Conservation (phyloP, 2,329 filamentous ascomycete genomes). For the Xylaria hypoxylon region DNA sequence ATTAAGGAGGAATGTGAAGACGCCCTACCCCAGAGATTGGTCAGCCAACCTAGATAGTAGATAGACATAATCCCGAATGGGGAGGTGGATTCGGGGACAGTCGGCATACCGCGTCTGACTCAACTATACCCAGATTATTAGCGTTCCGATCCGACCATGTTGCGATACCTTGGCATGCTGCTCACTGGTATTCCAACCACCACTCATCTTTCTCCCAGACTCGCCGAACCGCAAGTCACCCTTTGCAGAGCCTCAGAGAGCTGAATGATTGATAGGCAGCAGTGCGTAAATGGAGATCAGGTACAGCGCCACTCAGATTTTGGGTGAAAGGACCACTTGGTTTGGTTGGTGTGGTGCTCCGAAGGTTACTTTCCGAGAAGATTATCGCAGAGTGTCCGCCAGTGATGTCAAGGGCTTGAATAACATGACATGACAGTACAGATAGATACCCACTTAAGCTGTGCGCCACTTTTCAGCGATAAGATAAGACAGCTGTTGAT, state of each 20-base stretch:
- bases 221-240: slow-evolving; percentile 41
- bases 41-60: slow-evolving; percentile 45
- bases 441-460: slow-evolving; percentile 26
- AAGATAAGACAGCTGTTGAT: slow-evolving; percentile 37
- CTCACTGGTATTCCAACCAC: slow-evolving; percentile 91
- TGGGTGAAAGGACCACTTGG: background rate
- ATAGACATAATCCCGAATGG: slow-evolving; percentile 1
- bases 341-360: background rate
- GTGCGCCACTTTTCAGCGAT: slow-evolving; percentile 24
- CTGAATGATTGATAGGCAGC: slow-evolving; percentile 7
- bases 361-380: background rate
- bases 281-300: slow-evolving; percentile 17
- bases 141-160: slow-evolving; percentile 27
- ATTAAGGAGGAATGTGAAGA: slow-evolving; percentile 97
- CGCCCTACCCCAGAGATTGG: slow-evolving; percentile 69
- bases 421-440: no score
- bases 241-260: slow-evolving; percentile 14
- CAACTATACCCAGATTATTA: slow-evolving; percentile 64
- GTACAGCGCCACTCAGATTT: background rate
- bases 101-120: slow-evolving; percentile 86
- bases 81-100: slow-evolving; percentile 4
- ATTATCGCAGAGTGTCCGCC: slow-evolving; percentile 13
- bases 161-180: slow-evolving; percentile 36
- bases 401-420: slow-evolving; percentile 34
- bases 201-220: slow-evolving; percentile 66